These are phyloP conservation scores for Hemileccinum impolitum DNA, from an alignment of 768 basidiomycete genomes.

Conservation along the genomic window DNA sequence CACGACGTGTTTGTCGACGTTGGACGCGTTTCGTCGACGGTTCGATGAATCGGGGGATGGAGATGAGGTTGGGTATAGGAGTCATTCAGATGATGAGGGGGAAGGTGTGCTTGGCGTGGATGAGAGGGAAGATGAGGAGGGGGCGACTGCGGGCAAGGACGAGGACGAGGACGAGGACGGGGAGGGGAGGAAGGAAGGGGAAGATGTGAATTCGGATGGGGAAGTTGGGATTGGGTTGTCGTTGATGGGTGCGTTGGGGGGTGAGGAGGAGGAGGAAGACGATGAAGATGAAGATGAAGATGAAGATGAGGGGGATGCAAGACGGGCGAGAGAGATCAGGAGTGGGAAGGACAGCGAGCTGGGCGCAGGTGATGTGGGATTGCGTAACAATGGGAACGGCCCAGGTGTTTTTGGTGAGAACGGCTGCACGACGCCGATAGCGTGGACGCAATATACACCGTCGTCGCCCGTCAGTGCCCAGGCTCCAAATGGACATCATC, in stretches of 20 bases:
- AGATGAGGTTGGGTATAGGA: neutral
- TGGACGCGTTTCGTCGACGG: constrained; percentile 24
- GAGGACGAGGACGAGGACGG: neutral
- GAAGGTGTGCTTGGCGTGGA: constrained; percentile 1
- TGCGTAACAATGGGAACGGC: constrained; percentile 3
- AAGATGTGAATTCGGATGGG: constrained; percentile 48
- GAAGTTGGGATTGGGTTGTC: constrained; percentile 69
- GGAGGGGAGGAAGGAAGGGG: neutral
- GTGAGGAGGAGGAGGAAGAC: constrained; percentile 23
- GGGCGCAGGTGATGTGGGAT: constrained; percentile 2
- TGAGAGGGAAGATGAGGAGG: constrained; percentile 5
- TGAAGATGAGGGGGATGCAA: no score
- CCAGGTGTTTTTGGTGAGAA: neutral
- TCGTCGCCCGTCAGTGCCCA: constrained; percentile 14
- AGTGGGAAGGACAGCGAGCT: neutral
- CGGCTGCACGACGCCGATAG: constrained; percentile 13
- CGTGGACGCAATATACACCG: constrained; percentile 31
- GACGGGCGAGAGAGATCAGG: constrained; percentile 2
- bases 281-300: constrained; percentile 1
- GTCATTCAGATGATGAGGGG: constrained; percentile 8
- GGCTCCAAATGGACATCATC: neutral
- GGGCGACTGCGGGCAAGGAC: neutral
- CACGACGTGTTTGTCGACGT: constrained; percentile 22
- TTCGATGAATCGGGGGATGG: constrained; percentile 10
- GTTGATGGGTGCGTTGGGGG: constrained; percentile 50